A percentile compares a stretch with the other conserved stretches of the same genome.
Evolutionary conservation across 805 yeast species (phyloP).

Genomic region (Millerago galiae): DNA sequence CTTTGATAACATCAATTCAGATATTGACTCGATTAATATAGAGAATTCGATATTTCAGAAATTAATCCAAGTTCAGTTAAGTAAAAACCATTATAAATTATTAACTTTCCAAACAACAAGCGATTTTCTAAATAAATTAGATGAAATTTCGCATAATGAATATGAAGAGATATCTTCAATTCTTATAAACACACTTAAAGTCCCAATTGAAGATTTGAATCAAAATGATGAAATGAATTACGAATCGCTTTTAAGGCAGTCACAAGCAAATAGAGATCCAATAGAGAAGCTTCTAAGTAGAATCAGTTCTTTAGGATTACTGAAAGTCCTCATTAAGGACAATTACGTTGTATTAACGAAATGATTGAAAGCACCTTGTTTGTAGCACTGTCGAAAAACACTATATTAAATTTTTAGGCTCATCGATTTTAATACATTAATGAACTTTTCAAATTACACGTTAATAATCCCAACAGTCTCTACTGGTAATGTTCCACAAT

Average conservation of each 20-base stretch:
- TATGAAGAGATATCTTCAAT: neutral
- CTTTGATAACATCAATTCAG: neutral
- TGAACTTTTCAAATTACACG: neutral
- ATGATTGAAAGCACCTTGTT: neutral
- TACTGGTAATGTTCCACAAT: constrained; percentile 86
- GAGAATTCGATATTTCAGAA: neutral
- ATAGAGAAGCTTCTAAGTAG: neutral
- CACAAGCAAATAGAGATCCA: neutral
- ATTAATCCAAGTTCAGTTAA: neutral
- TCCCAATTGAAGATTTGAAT: neutral
- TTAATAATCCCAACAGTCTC: constrained; percentile 64
- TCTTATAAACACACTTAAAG: neutral
- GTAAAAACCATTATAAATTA: neutral
- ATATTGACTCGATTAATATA: neutral
- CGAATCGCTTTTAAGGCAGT: neutral
- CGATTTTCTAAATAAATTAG: neutral
- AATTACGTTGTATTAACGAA: neutral
- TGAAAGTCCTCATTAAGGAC: neutral
- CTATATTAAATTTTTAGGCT: no score
- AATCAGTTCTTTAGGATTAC: neutral
- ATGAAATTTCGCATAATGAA: neutral
- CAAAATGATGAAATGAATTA: neutral
- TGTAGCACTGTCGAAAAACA: constrained; percentile 1
- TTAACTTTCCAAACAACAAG: neutral
- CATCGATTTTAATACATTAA: neutral